phyloP scores from a whole-genome alignment of 73 alveolate species.

The Tetrahymena elliotti region DNA sequence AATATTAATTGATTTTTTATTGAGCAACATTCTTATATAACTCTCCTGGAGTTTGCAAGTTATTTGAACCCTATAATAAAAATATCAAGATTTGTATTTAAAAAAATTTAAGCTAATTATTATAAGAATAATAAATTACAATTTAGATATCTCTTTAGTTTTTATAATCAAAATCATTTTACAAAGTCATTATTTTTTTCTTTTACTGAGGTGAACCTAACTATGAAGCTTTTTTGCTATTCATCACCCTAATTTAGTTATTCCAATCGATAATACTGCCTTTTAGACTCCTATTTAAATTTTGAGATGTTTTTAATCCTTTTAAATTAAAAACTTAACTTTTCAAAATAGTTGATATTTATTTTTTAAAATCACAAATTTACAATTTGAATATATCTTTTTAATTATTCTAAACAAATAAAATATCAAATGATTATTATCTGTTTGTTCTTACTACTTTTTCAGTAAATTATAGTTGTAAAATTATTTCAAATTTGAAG shows the following conservation, averaged over 20 bases:
- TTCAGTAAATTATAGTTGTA: not conserved
- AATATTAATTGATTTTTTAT: not conserved
- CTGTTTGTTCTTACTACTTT: not conserved
- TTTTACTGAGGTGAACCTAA: not conserved
- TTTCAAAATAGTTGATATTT: not conserved
- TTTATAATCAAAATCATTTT: not conserved
- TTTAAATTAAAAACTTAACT: not conserved
- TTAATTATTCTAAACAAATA: not conserved
- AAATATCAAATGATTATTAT: not conserved
- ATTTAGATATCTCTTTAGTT: not conserved
- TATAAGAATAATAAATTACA: not conserved
- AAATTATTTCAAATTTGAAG: not conserved
- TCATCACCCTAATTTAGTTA: not conserved
- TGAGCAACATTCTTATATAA: not conserved
- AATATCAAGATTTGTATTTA: not conserved
- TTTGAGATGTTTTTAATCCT: not conserved
- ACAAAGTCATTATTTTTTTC: not conserved
- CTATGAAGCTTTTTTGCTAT: not conserved
- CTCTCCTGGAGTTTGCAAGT: not conserved
- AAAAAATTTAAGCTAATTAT: not conserved
- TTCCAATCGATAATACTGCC: not conserved
- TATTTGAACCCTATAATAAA: not conserved
- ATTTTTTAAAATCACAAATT: not conserved
- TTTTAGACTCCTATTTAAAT: not conserved
- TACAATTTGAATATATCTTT: not conserved